phyloP scores from a whole-genome alignment of 139 green algal genomes.

The Chlamydomonas schloesseri region DNA sequence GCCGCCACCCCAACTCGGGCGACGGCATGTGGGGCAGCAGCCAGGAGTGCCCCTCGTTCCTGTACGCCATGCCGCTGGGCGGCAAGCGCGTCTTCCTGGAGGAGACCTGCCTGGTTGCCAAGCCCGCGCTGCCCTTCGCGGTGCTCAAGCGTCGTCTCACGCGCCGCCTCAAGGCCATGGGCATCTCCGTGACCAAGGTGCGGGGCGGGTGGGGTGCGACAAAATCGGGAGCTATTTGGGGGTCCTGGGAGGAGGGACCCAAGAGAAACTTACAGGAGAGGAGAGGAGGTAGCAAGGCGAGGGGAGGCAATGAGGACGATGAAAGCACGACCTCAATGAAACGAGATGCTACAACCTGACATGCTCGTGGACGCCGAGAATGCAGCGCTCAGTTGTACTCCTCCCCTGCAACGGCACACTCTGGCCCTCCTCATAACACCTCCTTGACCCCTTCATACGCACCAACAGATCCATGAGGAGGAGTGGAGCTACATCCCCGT shows the following conservation, averaged over 20 bases:
- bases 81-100: constrained; percentile 83
- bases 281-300: no score
- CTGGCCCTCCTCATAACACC: not conserved
- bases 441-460: no score
- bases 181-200: constrained; percentile 73
- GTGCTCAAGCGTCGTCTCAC: constrained; percentile 83
- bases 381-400: no score
- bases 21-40: constrained; percentile 79
- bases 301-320: no score
- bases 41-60: constrained; percentile 82
- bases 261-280: no score
- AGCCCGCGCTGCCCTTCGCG: constrained; percentile 83
- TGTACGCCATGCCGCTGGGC: constrained; percentile 85
- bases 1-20: constrained; percentile 71
- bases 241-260: no score
- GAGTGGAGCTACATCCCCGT: constrained; percentile 96
- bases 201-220: not conserved
- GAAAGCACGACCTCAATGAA: no score
- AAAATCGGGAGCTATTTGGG: no score
- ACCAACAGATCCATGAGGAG: constrained; percentile 86
- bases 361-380: no score
- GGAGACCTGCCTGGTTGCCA: constrained; percentile 89
- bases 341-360: no score
- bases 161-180: constrained; percentile 74
- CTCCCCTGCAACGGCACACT: no score